Conservation (phyloP, 2,329 filamentous ascomycete species). For the Trichoderma pleuroti region DNA sequence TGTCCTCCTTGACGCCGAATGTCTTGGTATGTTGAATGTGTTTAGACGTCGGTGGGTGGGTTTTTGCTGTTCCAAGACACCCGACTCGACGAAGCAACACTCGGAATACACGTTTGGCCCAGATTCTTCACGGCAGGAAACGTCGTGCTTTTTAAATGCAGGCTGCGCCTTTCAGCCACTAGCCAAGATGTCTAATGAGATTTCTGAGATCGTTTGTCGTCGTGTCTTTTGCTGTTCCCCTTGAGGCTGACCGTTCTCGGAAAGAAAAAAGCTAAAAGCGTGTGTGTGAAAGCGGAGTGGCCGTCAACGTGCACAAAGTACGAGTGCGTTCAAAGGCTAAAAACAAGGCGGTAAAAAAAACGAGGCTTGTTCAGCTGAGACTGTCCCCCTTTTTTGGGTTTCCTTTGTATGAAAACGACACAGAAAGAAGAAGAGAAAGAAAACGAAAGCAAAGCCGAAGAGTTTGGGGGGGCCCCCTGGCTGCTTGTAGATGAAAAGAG, state of each 20-base stretch:
- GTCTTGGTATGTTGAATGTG: background rate
- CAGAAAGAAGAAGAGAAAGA: background rate
- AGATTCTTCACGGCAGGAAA: background rate
- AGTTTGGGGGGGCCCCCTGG: background rate
- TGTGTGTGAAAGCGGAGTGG: constrained; percentile 15
- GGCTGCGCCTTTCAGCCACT: background rate
- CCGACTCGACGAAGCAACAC: background rate
- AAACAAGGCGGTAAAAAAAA: background rate
- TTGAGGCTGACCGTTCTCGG: constrained; percentile 12
- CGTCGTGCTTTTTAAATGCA: background rate
- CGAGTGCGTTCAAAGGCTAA: constrained; percentile 16
- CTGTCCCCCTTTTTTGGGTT: background rate
- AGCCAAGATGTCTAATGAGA: background rate
- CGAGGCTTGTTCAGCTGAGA: constrained; percentile 11
- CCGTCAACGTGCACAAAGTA: constrained; percentile 1
- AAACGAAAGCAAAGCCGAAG: background rate
- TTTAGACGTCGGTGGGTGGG: background rate
- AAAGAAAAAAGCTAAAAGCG: constrained; percentile 5
- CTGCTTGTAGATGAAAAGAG: constrained; percentile 3
- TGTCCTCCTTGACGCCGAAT: background rate
- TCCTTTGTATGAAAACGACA: constrained; percentile 14
- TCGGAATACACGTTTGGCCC: background rate
- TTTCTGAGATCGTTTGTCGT: background rate
- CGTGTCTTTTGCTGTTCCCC: background rate
- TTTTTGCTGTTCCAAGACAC: background rate